A percentile compares a stretch with the other conserved stretches of the same genome.
These are phyloP conservation scores for Centella asiatica DNA, from an alignment of 129 eudicot genomes.

Conservation along the genomic window DNA sequence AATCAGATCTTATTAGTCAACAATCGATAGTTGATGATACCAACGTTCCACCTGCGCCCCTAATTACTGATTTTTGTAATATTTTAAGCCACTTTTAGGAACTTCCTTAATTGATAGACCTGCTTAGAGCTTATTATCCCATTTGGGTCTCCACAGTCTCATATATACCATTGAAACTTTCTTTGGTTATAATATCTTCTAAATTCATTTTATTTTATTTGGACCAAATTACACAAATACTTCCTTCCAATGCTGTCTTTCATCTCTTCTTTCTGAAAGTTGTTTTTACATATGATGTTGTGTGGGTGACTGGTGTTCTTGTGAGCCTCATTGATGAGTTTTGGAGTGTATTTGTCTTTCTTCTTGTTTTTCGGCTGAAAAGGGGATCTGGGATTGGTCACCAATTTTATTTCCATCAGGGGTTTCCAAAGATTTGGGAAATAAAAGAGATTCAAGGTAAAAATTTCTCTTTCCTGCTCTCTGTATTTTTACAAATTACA, in stretches of 20 bases:
- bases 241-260: neutral
- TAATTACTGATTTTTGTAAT: no score
- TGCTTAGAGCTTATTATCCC: constrained; percentile 20
- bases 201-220: neutral
- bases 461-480: neutral
- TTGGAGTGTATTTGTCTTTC: constrained; percentile 26
- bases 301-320: neutral
- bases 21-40: no score
- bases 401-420: constrained; percentile 25
- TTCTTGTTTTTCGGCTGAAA: constrained; percentile 18
- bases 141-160: constrained; percentile 7
- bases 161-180: neutral
- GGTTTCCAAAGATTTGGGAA: constrained; percentile 1
- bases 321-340: constrained; percentile 1
- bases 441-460: neutral
- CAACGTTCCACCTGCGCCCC: no score
- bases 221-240: neutral
- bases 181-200: neutral
- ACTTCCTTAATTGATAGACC: no score
- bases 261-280: neutral
- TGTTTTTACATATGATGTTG: neutral
- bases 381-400: constrained; percentile 44
- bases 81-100: no score
- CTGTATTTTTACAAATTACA: constrained; percentile 4
- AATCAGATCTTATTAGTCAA: no score